Evolutionary conservation across 257 asterid species (phyloP), one percentile per base, ranked within the genome.

Genomic region (Penstemon eatonii): DNA sequence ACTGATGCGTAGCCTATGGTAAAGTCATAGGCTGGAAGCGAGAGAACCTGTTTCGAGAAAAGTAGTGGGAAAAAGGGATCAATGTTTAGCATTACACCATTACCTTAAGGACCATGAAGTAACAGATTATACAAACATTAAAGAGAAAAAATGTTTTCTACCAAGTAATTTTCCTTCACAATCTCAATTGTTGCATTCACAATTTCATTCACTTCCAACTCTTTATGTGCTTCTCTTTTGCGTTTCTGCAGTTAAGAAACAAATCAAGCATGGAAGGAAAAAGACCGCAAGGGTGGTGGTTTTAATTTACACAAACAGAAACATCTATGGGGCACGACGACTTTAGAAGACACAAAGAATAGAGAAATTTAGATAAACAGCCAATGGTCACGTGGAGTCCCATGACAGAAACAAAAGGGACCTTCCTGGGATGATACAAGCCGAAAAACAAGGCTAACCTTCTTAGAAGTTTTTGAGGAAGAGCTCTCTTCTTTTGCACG

Each of bases 91-190:
- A 57, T 46, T 69, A 36, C 37, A 8, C 47, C 66, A 57, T 46
- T 69, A 36, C 37, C 6, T 44, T 52, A 45, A 42, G 47, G 54
- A 13, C 33, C 57, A 25, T 43, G 49, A 72, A 64, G 64, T 6
- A 54, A 38, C 43, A 40, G 67, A 43, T 42, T 38, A 67, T 18
- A 64, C 18, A 56, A 63, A 46, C 46, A 45, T 43, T 45, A 51
- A 53, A 66, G 58, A 60, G 68, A 43, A 10, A 6, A 56, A 37
- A 54, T 7, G 33, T 76, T 82, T 64, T 81, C 66, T 76, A 88
- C 99, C 99, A 94, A 61, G 85, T 94, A 91, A 69, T 87, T 86
- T 73, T 91, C 96, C 78, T 91, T 91, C 36, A 91, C 96, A 71
- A 89, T 82, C 84, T 94, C 99, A 47, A 94, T 93, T 55, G 73